Percentiles rank a stretch among this genome's conserved stretches.
Conservation (phyloP, 139 green algal genomes). For the Parachlorella kessleri region DNA sequence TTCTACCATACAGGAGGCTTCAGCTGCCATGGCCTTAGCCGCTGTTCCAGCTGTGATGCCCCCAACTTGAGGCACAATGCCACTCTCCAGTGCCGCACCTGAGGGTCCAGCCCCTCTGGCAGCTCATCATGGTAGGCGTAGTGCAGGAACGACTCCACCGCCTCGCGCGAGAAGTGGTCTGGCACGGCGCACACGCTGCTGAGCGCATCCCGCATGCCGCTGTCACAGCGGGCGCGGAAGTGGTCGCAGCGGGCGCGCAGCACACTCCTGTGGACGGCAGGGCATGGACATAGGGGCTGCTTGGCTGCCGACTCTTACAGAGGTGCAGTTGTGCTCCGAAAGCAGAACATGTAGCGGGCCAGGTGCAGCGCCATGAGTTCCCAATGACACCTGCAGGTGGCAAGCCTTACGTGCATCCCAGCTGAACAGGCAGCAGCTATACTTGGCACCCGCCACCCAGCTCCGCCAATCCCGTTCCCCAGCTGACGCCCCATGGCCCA, state of each 20-base stretch:
- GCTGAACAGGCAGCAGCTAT: background rate
- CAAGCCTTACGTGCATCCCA: background rate
- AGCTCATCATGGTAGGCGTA: constrained; percentile 62
- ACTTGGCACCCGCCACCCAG: background rate
- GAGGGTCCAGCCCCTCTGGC: background rate
- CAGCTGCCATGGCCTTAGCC: no score
- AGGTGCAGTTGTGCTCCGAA: background rate
- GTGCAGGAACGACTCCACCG: constrained; percentile 46
- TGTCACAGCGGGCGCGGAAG: constrained; percentile 45
- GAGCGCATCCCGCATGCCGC: constrained; percentile 53
- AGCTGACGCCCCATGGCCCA: no score
- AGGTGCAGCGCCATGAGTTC: no score
- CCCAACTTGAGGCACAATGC: no score
- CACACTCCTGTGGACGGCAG: constrained; percentile 37
- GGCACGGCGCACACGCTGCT: constrained; percentile 41
- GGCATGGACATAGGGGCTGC: no score
- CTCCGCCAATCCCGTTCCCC: no score
- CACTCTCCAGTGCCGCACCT: background rate
- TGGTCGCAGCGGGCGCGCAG: constrained; percentile 52
- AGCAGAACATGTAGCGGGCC: background rate
- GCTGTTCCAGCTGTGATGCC: no score
- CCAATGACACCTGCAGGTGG: no score
- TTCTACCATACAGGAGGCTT: no score
- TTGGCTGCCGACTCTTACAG: no score
- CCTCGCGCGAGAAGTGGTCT: constrained; percentile 54